These are phyloP conservation scores for Rhododendron simsii DNA, from an alignment of 148 eudicot genomes.

Conservation along the genomic window DNA sequence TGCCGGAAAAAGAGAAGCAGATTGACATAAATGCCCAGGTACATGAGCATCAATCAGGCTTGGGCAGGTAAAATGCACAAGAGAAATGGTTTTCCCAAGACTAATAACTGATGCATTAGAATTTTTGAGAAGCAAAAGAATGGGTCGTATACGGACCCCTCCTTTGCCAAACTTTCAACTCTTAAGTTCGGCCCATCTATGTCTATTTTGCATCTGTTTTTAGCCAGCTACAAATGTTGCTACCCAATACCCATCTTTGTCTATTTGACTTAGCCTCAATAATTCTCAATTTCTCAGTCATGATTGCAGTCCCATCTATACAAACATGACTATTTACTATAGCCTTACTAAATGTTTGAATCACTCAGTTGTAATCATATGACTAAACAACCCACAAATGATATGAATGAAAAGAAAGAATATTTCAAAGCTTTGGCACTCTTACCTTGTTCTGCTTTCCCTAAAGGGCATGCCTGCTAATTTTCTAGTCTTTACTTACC, in stretches of 20 bases:
- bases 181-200: background rate
- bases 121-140: background rate
- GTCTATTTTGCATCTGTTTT: background rate
- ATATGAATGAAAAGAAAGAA: background rate
- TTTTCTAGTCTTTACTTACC: background rate
- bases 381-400: too few species aligned
- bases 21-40: background rate
- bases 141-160: background rate
- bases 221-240: background rate
- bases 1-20: background rate
- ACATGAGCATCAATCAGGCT: background rate
- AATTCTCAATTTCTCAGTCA: background rate
- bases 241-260: background rate
- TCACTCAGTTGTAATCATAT: background rate
- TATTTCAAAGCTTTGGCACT: background rate
- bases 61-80: background rate
- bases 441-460: background rate
- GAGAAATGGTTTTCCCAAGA: background rate
- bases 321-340: background rate
- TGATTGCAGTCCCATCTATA: background rate
- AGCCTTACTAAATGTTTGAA: background rate
- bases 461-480: background rate
- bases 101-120: background rate
- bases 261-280: background rate
- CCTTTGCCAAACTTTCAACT: background rate